Evolutionary conservation across 768 basidiomycete genomes (phyloP).

Genomic region (Xerocomellus amylosporus): DNA sequence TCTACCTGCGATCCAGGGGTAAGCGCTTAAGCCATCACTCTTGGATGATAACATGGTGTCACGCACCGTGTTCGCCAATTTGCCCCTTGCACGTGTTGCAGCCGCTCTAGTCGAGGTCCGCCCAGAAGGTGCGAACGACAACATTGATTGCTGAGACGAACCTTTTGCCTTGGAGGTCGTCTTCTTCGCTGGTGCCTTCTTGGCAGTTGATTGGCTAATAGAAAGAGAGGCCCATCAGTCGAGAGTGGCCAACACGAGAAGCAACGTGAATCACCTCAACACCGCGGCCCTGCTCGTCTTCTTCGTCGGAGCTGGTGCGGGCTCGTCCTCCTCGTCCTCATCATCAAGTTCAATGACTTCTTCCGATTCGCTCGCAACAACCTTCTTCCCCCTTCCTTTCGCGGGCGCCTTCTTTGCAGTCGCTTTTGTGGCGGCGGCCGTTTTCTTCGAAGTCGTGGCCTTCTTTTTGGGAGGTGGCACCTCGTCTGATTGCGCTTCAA

Average conservation of each 20-base stretch:
- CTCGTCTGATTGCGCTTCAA: constrained; percentile 42
- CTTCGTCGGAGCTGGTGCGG: constrained; percentile 46
- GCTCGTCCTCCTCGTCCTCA: constrained; percentile 50
- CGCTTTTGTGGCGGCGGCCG: constrained; percentile 27
- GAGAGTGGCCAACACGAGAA: constrained; percentile 29
- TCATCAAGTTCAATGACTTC: constrained; percentile 55
- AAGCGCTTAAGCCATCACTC: neutral
- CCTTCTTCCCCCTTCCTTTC: constrained; percentile 58
- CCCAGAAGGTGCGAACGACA: constrained; percentile 62
- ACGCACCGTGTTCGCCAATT: constrained; percentile 48
- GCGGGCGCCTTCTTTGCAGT: constrained; percentile 45
- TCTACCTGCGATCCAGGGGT: constrained; percentile 17
- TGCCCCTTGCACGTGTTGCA: constrained; percentile 64
- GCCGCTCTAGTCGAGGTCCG: constrained; percentile 61
- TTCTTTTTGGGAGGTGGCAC: constrained; percentile 44
- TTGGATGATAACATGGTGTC: neutral
- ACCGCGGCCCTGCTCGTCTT: constrained; percentile 63
- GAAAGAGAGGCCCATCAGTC: constrained; percentile 1
- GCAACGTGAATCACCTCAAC: constrained; percentile 47
- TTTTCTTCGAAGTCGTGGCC: constrained; percentile 35
- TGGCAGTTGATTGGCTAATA: constrained; percentile 37
- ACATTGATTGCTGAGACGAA: constrained; percentile 40
- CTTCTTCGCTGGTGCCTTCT: constrained; percentile 56
- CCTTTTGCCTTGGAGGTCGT: constrained; percentile 33
- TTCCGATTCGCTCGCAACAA: constrained; percentile 47